Base-by-base conservation (phyloP, 139 green algal genomes). In the Nannochloris sp. region DNA sequence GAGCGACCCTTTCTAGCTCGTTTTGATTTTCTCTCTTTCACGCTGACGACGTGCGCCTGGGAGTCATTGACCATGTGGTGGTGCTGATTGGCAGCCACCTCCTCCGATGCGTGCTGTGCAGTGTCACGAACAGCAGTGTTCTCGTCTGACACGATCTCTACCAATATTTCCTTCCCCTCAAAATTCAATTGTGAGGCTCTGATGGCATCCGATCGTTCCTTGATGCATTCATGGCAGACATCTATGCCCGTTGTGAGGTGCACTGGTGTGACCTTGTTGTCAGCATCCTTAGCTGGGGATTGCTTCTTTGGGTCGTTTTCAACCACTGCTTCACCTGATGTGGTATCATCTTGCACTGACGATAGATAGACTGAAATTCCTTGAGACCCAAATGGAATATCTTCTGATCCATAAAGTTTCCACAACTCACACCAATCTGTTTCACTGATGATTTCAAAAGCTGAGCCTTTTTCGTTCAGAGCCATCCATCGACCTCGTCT, bases 401-500 rank as follows among this genome's bases (percentile, higher is more conserved):
- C 56, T 17, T 61, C 26, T 30, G 12, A 17, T 17, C 61, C 59
- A 16, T 74, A 76, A 36, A 76, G 60, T 2, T 70, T 25, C 0
- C 61, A 30, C 45, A 89, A 65, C 17, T 65, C 51, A 5, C 65
- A 56, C 66, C 61, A 73, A 43, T 89, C 69, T 2, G n/a, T 17
- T 12, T 29, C 16, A 2, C 43, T 26, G 14, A 76, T 20, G 17
- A 79, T 26, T 57, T 83, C 68, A 48, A 68, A 83, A 11, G 61
- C 9, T 10, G 37, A 17, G 2, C 49, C 23, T 5, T n/a, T 49
- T 16, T 46, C 43, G 33, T 71, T 66, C 10, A 26, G 49, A 29
- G 63, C 37, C 59, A 65, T 63, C 68, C 71, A 87, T 70, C 74
- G 74, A n/a, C 72, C 77, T 8, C 83, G 69, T 68, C 74, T 75